phyloP scores from a whole-genome alignment of 495 filamentous ascomycete species.

The Emericellopsis terricola region DNA sequence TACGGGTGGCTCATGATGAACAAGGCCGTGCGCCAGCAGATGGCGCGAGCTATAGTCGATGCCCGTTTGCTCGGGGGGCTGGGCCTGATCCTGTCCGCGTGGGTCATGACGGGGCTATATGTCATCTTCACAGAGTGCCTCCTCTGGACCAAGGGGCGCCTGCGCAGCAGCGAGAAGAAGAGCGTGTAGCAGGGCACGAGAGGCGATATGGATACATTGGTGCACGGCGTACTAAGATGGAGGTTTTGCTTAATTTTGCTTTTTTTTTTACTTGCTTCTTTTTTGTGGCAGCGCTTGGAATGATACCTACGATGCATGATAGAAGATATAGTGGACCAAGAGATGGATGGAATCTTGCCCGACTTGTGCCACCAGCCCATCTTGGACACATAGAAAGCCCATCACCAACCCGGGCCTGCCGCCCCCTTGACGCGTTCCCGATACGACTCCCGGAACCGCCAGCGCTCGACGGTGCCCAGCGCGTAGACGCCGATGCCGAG shows the following conservation, averaged over 20 bases:
- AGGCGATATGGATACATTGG: too few species aligned
- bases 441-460: slow-evolving; percentile 45
- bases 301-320: not conserved
- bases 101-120: slow-evolving; percentile 16
- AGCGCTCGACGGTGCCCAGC: slow-evolving; percentile 42
- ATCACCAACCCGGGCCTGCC: not conserved
- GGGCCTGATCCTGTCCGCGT: slow-evolving; percentile 18
- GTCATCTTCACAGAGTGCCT: slow-evolving; percentile 7
- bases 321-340: too few species aligned
- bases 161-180: not conserved
- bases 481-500: slow-evolving; percentile 37
- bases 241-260: not conserved
- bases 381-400: too few species aligned
- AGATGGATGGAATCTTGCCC: too few species aligned
- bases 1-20: slow-evolving; percentile 10
- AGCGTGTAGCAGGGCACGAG: too few species aligned
- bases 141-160: slow-evolving; percentile 7
- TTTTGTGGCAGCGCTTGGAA: too few species aligned
- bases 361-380: too few species aligned
- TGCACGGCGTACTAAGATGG: not conserved
- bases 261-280: not conserved
- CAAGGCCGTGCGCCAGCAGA: slow-evolving; percentile 4
- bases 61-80: slow-evolving; percentile 15
- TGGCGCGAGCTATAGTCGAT: slow-evolving; percentile 8
- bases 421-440: slow-evolving; percentile 9